Evolutionary conservation across 805 yeast genomes (phyloP).

Genomic region (Pichia manshurica): DNA sequence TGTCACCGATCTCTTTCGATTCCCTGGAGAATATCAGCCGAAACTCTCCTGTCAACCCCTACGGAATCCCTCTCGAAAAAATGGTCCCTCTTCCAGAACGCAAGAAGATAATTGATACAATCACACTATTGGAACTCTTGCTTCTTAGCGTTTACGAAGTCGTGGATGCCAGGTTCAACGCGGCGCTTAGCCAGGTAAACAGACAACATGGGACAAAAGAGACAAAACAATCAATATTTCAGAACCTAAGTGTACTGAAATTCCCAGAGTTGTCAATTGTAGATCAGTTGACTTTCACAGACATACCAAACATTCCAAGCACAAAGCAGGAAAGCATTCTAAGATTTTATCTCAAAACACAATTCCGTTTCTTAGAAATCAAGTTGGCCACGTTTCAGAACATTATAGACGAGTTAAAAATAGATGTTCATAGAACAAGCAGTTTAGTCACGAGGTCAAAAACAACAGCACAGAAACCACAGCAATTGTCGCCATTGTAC

Average conservation of each 20-base stretch:
- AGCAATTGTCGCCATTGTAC: constrained; percentile 31
- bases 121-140: constrained; percentile 26
- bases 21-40: constrained; percentile 26
- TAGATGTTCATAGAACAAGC: constrained; percentile 12
- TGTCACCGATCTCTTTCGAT: constrained; percentile 31
- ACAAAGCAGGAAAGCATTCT: constrained; percentile 21
- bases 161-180: constrained; percentile 22
- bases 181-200: constrained; percentile 8
- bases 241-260: background rate
- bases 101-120: constrained; percentile 23
- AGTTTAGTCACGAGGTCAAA: background rate
- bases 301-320: constrained; percentile 9
- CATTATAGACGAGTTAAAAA: constrained; percentile 27
- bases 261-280: constrained; percentile 14
- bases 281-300: constrained; percentile 5
- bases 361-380: constrained; percentile 21
- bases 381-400: constrained; percentile 27
- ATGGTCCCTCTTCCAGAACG: constrained; percentile 23
- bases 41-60: constrained; percentile 9
- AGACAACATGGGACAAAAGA: constrained; percentile 21
- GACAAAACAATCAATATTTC: constrained; percentile 11
- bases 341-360: constrained; percentile 18
- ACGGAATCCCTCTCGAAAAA: constrained; percentile 7
- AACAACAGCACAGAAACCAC: background rate
- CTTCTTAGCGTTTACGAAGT: constrained; percentile 27